Evolutionary conservation across 2,329 filamentous ascomycete species (phyloP).

Genomic region (Colletotrichum lentis): DNA sequence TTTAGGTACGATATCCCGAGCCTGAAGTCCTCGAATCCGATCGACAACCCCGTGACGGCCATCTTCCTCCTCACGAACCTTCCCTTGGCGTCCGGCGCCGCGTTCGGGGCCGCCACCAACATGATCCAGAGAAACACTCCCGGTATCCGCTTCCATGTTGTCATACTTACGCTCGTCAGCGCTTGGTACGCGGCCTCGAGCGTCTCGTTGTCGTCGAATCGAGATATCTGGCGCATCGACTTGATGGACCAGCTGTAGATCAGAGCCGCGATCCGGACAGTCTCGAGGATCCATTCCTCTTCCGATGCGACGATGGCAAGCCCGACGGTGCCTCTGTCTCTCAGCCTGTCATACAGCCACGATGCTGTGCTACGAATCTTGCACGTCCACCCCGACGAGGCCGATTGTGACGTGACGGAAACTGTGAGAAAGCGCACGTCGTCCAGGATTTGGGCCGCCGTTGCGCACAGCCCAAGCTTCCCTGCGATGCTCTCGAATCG

Average conservation of each 20-base stretch:
- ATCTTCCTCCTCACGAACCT: slow-evolving; percentile 46
- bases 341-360: slow-evolving; percentile 41
- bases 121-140: slow-evolving; percentile 47
- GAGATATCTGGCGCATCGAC: slow-evolving; percentile 41
- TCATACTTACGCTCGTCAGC: slow-evolving; percentile 42
- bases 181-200: slow-evolving; percentile 41
- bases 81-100: slow-evolving; percentile 41
- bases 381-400: neutral
- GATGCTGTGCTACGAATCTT: slow-evolving; percentile 41
- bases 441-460: slow-evolving; percentile 43
- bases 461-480: slow-evolving; percentile 34
- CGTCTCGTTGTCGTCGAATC: slow-evolving; percentile 37
- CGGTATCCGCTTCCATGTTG: slow-evolving; percentile 45
- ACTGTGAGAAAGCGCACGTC: slow-evolving; percentile 44
- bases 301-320: neutral
- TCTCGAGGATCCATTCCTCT: slow-evolving; percentile 40
- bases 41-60: slow-evolving; percentile 42
- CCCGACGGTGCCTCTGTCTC: neutral
- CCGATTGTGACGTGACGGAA: slow-evolving; percentile 37
- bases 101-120: slow-evolving; percentile 42
- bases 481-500: slow-evolving; percentile 37
- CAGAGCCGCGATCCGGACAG: slow-evolving; percentile 41
- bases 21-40: slow-evolving; percentile 44
- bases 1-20: slow-evolving; percentile 42
- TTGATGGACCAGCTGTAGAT: slow-evolving; percentile 44